Conservation (phyloP, 106 monocot genomes). For the Acorus gramineus region DNA sequence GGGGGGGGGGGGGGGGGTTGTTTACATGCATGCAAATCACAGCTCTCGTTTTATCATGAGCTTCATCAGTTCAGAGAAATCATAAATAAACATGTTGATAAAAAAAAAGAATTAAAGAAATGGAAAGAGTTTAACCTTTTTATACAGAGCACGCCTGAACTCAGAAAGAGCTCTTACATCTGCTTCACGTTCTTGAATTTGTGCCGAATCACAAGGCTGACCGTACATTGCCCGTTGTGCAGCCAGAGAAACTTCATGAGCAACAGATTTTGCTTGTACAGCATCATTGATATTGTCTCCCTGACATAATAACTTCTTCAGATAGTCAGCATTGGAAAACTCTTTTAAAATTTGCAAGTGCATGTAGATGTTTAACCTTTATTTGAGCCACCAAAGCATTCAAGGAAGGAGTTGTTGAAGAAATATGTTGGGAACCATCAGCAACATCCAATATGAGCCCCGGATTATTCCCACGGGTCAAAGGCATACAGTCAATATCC, state of each 20-base stretch:
- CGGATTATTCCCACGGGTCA: slow-evolving; percentile 72
- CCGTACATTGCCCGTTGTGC: slow-evolving; percentile 80
- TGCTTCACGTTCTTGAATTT: slow-evolving; percentile 92
- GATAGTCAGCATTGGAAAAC: background rate
- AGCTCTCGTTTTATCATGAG: too few species aligned
- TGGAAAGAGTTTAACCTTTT: slow-evolving; percentile 43
- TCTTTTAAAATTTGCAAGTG: too few species aligned
- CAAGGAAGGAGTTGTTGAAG: slow-evolving; percentile 53
- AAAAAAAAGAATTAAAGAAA: background rate
- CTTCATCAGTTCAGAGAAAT: too few species aligned
- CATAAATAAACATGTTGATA: background rate
- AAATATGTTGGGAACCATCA: slow-evolving; percentile 24
- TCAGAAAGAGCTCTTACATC: slow-evolving; percentile 94
- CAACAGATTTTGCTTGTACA: slow-evolving; percentile 78
- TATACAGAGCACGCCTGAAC: slow-evolving; percentile 81
- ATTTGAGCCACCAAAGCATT: slow-evolving; percentile 80
- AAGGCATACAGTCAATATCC: slow-evolving; percentile 96
- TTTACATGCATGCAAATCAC: too few species aligned
- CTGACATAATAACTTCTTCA: slow-evolving; percentile 29
- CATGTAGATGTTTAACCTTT: slow-evolving; percentile 29
- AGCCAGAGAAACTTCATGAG: slow-evolving; percentile 76
- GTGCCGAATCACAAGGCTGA: slow-evolving; percentile 75
- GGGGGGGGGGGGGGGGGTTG: too few species aligned
- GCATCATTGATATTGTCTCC: slow-evolving; percentile 79
- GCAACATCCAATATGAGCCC: slow-evolving; percentile 30